Conservation (phyloP, 176 grass and related monocot genomes). For the Oryza meridionalis region DNA sequence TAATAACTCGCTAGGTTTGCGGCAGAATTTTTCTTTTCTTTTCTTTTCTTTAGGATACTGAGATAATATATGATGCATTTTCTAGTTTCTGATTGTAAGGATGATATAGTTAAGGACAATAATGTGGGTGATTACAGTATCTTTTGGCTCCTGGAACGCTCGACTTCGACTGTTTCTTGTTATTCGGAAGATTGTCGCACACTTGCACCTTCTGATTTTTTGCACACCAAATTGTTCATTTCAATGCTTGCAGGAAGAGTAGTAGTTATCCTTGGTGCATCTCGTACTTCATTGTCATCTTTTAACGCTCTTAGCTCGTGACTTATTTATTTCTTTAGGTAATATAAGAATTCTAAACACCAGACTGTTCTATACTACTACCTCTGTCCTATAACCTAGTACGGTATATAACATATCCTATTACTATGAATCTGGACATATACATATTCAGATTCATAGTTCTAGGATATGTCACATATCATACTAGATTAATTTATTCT, state of each 20-base stretch:
- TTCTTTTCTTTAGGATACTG: too few species aligned
- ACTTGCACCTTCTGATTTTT: not conserved
- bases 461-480: too few species aligned
- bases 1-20: not conserved
- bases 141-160: not conserved
- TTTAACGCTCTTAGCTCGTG: too few species aligned
- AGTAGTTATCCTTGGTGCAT: not conserved
- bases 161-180: not conserved
- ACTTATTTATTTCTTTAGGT: too few species aligned
- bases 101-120: not conserved
- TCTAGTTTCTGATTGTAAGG: not conserved
- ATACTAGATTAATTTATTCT: too few species aligned
- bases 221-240: not conserved
- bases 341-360: too few species aligned
- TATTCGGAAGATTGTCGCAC: not conserved
- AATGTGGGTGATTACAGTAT: not conserved
- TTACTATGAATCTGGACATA: too few species aligned
- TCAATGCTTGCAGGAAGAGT: not conserved
- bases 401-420: too few species aligned
- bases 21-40: not conserved
- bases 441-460: too few species aligned
- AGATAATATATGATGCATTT: too few species aligned
- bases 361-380: too few species aligned
- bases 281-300: not conserved
- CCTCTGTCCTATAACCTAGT: too few species aligned